Conservation (phyloP, 345 rosid species). For the Salix dunnii region DNA sequence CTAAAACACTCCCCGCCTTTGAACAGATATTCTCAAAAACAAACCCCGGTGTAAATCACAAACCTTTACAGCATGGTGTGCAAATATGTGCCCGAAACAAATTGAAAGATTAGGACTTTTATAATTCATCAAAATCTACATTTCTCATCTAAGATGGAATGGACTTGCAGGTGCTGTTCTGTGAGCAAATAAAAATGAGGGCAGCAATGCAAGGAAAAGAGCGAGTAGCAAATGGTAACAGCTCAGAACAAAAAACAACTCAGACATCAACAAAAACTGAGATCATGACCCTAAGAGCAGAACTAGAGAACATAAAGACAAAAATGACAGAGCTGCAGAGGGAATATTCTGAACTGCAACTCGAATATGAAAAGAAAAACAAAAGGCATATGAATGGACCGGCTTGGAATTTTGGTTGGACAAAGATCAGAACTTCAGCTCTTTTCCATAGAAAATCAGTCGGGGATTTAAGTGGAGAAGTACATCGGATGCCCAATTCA, state of each 20-base stretch:
- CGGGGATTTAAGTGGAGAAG: constrained; percentile 34
- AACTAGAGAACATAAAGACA: constrained; percentile 52
- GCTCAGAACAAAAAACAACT: constrained; percentile 40
- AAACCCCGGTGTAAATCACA: neutral
- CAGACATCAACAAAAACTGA: constrained; percentile 43
- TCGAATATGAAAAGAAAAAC: constrained; percentile 49
- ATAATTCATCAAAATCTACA: constrained; percentile 1
- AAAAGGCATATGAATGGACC: constrained; percentile 40
- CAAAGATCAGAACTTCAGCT: constrained; percentile 46
- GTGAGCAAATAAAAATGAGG: constrained; percentile 83
- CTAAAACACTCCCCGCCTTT: neutral
- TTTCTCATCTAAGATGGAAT: constrained; percentile 11
- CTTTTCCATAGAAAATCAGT: constrained; percentile 40
- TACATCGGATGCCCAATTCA: constrained; percentile 26
- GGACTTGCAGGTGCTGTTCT: constrained; percentile 57
- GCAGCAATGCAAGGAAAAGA: constrained; percentile 57
- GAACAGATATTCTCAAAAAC: neutral
- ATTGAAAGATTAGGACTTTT: neutral
- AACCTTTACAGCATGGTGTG: neutral
- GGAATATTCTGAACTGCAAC: constrained; percentile 66
- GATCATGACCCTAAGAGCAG: constrained; percentile 47
- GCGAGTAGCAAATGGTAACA: constrained; percentile 33
- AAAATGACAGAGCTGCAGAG: constrained; percentile 60
- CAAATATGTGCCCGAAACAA: neutral
- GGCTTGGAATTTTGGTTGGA: constrained; percentile 46